phyloP scores from a whole-genome alignment of 1,284 basidiomycete species.

The Irpex lacteus region DNA sequence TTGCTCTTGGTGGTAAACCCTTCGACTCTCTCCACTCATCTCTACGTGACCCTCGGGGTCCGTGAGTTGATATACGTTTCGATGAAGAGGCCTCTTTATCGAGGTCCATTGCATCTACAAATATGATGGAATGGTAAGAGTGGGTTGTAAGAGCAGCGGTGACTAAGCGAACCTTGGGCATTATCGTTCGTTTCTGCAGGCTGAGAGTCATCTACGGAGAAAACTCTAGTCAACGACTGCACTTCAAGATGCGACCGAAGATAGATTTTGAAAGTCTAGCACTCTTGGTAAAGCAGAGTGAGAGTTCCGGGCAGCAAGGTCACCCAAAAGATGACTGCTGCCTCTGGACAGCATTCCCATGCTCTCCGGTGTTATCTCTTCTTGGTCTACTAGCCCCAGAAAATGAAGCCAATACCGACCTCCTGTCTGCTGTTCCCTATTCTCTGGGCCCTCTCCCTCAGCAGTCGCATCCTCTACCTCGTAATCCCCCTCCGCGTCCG shows the following conservation, averaged over 20 bases:
- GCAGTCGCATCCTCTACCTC: constrained; percentile 23
- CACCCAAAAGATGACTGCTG: no score
- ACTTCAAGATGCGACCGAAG: constrained; percentile 11
- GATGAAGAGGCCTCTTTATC: constrained; percentile 35
- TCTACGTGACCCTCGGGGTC: constrained; percentile 63
- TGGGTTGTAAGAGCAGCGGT: constrained; percentile 4
- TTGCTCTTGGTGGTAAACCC: constrained; percentile 53
- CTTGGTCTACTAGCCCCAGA: constrained; percentile 55
- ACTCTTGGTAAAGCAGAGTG: background rate
- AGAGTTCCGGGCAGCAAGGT: no score
- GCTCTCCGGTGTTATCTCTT: constrained; percentile 48
- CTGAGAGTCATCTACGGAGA: constrained; percentile 30
- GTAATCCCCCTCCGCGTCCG: constrained; percentile 40
- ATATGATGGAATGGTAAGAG: constrained; percentile 14
- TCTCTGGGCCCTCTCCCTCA: constrained; percentile 9
- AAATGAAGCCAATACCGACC: constrained; percentile 66
- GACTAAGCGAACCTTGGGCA: constrained; percentile 32
- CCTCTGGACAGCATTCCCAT: constrained; percentile 28
- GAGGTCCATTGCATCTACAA: constrained; percentile 51
- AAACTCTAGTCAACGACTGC: constrained; percentile 30
- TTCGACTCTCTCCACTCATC: constrained; percentile 77
- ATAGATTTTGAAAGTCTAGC: constrained; percentile 15
- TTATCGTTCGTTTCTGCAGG: constrained; percentile 19
- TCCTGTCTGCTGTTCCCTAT: constrained; percentile 36
- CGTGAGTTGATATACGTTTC: constrained; percentile 68